Evolutionary conservation across 257 asterid species (phyloP), one percentile per base, ranked within the genome.

Genomic region (Primulina huaijiensis): DNA sequence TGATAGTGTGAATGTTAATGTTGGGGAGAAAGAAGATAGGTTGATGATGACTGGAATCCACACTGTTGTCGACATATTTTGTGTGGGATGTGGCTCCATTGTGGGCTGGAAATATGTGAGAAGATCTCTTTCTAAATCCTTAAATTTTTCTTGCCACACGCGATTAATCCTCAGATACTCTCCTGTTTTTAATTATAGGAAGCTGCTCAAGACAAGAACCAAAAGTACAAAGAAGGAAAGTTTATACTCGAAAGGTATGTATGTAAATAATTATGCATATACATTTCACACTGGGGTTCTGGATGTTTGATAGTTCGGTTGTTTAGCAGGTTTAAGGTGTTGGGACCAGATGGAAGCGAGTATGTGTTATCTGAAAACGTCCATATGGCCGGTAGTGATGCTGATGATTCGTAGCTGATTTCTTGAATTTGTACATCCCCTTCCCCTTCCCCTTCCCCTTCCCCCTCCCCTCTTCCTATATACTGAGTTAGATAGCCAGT

Each of bases 31-130:
- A 81, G 98, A 86, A 82, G 88, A 85, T 7, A 81, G 96, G 68
- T 65, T 80, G 88, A 88, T 90, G 97, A 81, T 84, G 65, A 92
- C 97, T 37, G 97, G 98, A 67, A 30, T 82, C 85, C 95, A 92
- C 79, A 86, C 88, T 17, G 97, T 92, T 6, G 92, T 71, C 20
- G 98, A 92, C 86, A 82, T 87, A 76, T 90, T 78, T 83, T 92
- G 97, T 2, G 90, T 88, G 57, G 89, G 87, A 10, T 92, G 98
- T 77, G 94, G 96, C 71, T 79, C 96, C n/a, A 74, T 84, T 70
- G 85, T 88, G 76, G 98, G 97, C 29, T 92, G 98, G 98, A 90
- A 86, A 92, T 92, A 92, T 68, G 96, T 92, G 59, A 79, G 89
- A 34, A 62, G 55, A 43, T 43, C 65, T 63, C 40, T 1, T 53